A percentile compares a stretch with the other conserved stretches of the same genome.
phyloP scores from a whole-genome alignment of 2,329 filamentous ascomycete genomes.

The Monilinia aucupariae region DNA sequence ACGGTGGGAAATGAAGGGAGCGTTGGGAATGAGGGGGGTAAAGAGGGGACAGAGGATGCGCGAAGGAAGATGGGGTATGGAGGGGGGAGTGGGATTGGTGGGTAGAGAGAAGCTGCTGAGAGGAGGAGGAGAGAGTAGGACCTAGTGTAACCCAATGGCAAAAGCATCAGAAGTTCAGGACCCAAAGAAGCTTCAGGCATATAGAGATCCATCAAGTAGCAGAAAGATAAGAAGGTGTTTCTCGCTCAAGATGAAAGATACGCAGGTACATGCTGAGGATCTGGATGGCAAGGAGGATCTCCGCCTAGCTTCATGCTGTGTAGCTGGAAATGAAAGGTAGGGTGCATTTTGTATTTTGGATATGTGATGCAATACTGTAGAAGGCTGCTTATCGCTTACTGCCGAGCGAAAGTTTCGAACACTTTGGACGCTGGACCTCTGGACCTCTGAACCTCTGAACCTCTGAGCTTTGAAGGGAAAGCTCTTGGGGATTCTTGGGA shows the following conservation, averaged over 20 bases:
- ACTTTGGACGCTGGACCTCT: too few relatives aligned
- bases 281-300: neutral
- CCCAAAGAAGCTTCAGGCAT: neutral
- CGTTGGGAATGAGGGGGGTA: constrained; percentile 37
- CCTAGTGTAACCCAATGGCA: too few relatives aligned
- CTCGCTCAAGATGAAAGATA: neutral
- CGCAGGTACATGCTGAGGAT: neutral
- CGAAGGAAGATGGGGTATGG: constrained; percentile 51
- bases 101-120: constrained; percentile 35
- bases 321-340: neutral
- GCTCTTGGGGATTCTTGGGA: neutral
- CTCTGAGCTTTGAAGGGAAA: neutral
- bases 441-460: too few relatives aligned
- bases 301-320: neutral
- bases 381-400: neutral
- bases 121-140: constrained; percentile 49
- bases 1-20: constrained; percentile 38
- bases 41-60: constrained; percentile 36
- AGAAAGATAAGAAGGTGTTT: neutral
- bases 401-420: neutral
- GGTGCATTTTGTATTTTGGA: too few relatives aligned
- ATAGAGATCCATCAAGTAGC: neutral
- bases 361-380: too few relatives aligned
- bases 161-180: neutral
- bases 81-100: constrained; percentile 49